These are phyloP conservation scores for Combretum micranthum DNA, from an alignment of 345 rosid genomes.

Conservation along the genomic window DNA sequence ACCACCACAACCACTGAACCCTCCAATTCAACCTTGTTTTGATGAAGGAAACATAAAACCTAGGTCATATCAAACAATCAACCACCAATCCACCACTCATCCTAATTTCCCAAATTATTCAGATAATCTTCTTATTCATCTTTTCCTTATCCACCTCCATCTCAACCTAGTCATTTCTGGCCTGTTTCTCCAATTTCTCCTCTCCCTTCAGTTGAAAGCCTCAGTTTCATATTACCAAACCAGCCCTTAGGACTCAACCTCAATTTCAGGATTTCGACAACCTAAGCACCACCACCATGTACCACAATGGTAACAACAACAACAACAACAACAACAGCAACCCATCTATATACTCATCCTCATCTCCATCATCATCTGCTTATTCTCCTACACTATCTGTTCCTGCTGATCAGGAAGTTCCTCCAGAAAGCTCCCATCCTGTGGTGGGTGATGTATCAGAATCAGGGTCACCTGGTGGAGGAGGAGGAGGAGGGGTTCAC, in stretches of 20 bases:
- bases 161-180: constrained; percentile 35
- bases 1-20: constrained; percentile 13
- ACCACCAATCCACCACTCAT: constrained; percentile 31
- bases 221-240: constrained; percentile 12
- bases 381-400: constrained; percentile 23
- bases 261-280: constrained; percentile 68
- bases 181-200: constrained; percentile 21
- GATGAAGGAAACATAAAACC: constrained; percentile 43
- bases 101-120: constrained; percentile 14
- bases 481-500: constrained; percentile 43
- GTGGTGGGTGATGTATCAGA: constrained; percentile 20
- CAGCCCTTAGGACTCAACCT: constrained; percentile 37
- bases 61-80: constrained; percentile 39
- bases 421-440: constrained; percentile 16
- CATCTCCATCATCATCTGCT: constrained; percentile 45
- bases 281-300: constrained; percentile 48
- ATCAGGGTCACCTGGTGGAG: constrained; percentile 21
- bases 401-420: constrained; percentile 13
- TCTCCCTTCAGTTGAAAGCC: constrained; percentile 7
- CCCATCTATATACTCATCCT: constrained; percentile 19
- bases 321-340: no score
- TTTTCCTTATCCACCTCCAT: constrained; percentile 4
- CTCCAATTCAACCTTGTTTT: constrained; percentile 19
- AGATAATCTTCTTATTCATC: constrained; percentile 5
- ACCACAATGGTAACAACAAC: constrained; percentile 27